phyloP scores from a whole-genome alignment of 2,329 filamentous ascomycete genomes.

The Boeremia lycopersici region DNA sequence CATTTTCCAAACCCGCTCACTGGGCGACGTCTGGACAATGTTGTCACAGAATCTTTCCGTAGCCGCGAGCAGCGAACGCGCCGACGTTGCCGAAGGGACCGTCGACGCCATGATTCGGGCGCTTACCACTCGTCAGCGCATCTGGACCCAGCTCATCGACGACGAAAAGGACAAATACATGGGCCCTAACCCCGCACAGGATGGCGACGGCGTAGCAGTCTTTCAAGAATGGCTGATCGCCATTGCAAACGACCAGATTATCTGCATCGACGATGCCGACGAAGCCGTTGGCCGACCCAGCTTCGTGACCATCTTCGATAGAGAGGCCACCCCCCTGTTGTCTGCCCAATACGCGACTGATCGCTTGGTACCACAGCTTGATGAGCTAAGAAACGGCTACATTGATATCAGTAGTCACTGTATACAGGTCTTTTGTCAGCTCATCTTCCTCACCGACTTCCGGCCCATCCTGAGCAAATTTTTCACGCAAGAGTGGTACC shows the following conservation, averaged over 20 bases:
- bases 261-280: conserved; percentile 84
- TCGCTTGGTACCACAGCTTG: conserved; percentile 73
- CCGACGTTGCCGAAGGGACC: conserved; percentile 92
- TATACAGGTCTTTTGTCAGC: conserved; percentile 80
- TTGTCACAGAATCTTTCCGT: conserved; percentile 88
- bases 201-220: conserved; percentile 78
- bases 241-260: conserved; percentile 97
- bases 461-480: conserved; percentile 80
- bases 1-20: conserved; percentile 87
- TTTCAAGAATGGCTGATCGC: conserved; percentile 91
- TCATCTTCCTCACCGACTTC: conserved; percentile 94
- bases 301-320: conserved; percentile 85
- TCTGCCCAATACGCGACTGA: conserved; percentile 74
- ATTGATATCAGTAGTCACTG: conserved; percentile 95
- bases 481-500: conserved; percentile 91
- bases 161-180: conserved; percentile 79
- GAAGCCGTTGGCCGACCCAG: conserved; percentile 67
- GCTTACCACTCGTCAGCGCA: conserved; percentile 79
- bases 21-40: conserved; percentile 98
- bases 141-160: conserved; percentile 87
- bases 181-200: conserved; percentile 55
- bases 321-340: conserved; percentile 81
- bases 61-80: conserved; percentile 80
- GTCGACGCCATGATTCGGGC: conserved; percentile 94
- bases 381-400: conserved; percentile 83